Evolutionary conservation across 345 rosid genomes (phyloP), one percentile per base, ranked within the genome.

Genomic region (Melaleuca quinquenervia): DNA sequence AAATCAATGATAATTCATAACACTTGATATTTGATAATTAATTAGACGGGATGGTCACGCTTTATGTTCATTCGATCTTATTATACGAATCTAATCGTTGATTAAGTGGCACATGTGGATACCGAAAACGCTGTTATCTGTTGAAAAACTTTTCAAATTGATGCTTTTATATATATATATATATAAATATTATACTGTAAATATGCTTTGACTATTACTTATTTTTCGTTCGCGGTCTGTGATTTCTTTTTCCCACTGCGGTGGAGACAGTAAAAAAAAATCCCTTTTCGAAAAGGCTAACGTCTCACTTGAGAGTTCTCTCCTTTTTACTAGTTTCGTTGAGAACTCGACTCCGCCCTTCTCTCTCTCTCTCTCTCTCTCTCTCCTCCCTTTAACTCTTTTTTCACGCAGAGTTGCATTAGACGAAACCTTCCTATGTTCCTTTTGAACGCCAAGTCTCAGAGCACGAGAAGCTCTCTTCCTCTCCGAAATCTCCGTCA

Each of bases 21-120:
- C 0, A 15, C 22, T 64, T 44, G 0, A 29, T 22, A 29, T 3
- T 62, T 0, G 44, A 16, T 32, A 15, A 64, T 29, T 1, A 0
- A 64, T 32, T 8, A 7, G 36, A 5, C 16, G 8, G 8, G 24
- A 32, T 0, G 20, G 4, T 9, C 0, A 29, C 0, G 36, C 3
- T 62, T 3, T 29, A 62, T 18, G 2, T 3, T 29, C 3, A 0
- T 2, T 4, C 1, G 32, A n/a, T 60, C 70, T 8, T 3, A 60
- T 60, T 1, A 7, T 6, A n/a, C 7, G 8, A 60, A 60, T 60
- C 27, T 27, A 27, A 7, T 13, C 4, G 41, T 41, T 4, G 41
- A 41, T 41, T 41, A 4, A 41, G 41, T 2, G 41, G 41, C 41
- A 4, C 3, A 41, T 41, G 4, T 41, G 2, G 4, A 41, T 41